Evolutionary conservation across 306 rosid species (phyloP).

Genomic region (Albizia julibrissin): DNA sequence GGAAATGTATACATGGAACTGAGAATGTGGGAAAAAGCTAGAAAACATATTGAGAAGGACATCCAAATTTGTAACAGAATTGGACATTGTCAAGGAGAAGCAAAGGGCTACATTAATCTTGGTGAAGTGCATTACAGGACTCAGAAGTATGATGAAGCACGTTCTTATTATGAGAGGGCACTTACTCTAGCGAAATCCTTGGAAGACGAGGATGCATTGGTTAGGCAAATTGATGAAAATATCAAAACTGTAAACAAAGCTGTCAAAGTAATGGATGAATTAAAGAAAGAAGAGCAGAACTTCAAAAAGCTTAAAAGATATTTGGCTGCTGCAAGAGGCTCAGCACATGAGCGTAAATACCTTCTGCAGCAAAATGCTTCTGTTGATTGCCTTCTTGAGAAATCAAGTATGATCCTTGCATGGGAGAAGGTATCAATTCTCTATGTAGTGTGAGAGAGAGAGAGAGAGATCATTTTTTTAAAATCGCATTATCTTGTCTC

Average conservation of each 20-base stretch:
- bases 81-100: constrained; percentile 85
- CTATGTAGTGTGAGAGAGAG: not conserved
- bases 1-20: constrained; percentile 77
- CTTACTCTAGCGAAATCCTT: constrained; percentile 58
- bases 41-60: constrained; percentile 64
- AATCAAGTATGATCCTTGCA: constrained; percentile 55
- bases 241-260: constrained; percentile 56
- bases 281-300: constrained; percentile 71
- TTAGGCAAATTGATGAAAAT: constrained; percentile 61
- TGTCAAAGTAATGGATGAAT: constrained; percentile 52
- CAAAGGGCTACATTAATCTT: constrained; percentile 84
- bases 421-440: constrained; percentile 70
- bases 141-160: constrained; percentile 75
- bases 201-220: constrained; percentile 86
- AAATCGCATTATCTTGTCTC: not conserved
- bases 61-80: constrained; percentile 70
- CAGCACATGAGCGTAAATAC: constrained; percentile 61
- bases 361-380: constrained; percentile 51
- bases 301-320: constrained; percentile 75
- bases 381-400: constrained; percentile 69
- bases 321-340: constrained; percentile 57
- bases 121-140: constrained; percentile 75
- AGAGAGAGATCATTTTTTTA: not conserved
- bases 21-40: constrained; percentile 75
- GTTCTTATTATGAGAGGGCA: constrained; percentile 60